A percentile compares a stretch with the other conserved stretches of the same genome.
Conservation (phyloP, 1,284 basidiomycete genomes). For the Sanghuangporus weigelae region DNA sequence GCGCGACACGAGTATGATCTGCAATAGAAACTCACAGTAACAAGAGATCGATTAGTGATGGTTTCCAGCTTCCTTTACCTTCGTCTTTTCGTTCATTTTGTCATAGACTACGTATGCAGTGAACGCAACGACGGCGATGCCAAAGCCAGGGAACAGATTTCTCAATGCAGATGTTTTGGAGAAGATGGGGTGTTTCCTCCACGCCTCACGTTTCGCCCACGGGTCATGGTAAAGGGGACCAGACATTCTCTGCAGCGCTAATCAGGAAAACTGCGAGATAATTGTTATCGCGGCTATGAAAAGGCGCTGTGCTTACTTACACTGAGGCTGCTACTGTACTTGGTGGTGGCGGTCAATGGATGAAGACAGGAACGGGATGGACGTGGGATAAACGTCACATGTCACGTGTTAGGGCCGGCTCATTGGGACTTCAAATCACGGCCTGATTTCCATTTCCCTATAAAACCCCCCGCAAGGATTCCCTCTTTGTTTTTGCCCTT, state of each 20-base stretch:
- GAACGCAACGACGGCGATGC: conserved; percentile 87
- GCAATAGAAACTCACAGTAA: not conserved
- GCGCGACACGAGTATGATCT: not conserved
- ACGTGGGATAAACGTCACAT: not conserved
- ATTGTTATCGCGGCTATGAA: not conserved
- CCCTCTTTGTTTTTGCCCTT: conserved; percentile 21
- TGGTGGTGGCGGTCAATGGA: not conserved
- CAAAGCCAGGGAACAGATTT: conserved; percentile 89
- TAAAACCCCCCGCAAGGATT: conserved; percentile 23
- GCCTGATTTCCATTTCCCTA: conserved; percentile 26
- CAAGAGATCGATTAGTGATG: conserved; percentile 6
- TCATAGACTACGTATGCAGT: conserved; percentile 85
- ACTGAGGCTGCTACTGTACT: not conserved
- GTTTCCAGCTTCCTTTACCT: conserved; percentile 1
- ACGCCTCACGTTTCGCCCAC: conserved; percentile 92
- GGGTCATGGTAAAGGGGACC: conserved; percentile 82
- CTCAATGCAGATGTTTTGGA: conserved; percentile 80
- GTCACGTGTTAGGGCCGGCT: conserved; percentile 52
- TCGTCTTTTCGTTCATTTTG: conserved; percentile 41
- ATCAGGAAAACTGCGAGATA: not conserved
- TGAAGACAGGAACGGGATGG: not conserved
- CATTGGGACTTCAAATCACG: conserved; percentile 39
- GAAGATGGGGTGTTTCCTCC: conserved; percentile 88
- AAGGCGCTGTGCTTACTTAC: not conserved
- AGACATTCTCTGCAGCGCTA: conserved; percentile 37